Percentiles rank a stretch among this genome's conserved stretches.
Evolutionary conservation across 176 grass and related monocot genomes (phyloP).

Genomic region (Phyllostachys edulis): DNA sequence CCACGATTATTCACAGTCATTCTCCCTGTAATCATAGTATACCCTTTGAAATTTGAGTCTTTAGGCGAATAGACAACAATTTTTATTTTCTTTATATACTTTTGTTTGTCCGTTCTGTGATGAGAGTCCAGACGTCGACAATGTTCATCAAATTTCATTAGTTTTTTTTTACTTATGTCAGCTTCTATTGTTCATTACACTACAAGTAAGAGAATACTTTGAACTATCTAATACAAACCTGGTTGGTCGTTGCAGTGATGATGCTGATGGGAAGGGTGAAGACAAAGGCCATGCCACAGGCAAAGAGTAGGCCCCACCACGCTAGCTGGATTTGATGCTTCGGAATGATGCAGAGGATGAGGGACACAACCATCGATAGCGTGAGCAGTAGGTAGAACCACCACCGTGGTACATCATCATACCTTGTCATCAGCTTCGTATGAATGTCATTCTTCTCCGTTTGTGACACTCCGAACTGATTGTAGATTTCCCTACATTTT

Average conservation of each 20-base stretch:
- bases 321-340: constrained; percentile 53
- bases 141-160: constrained; percentile 7
- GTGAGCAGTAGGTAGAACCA: constrained; percentile 57
- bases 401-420: constrained; percentile 53
- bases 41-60: too few relatives aligned
- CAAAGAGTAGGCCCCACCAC: constrained; percentile 63
- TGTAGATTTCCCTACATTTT: constrained; percentile 48
- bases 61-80: too few relatives aligned
- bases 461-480: constrained; percentile 49
- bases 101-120: too few relatives aligned
- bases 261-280: constrained; percentile 68
- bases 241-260: constrained; percentile 67
- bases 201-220: background rate
- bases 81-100: too few relatives aligned
- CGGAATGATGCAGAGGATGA: constrained; percentile 48
- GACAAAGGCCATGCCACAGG: constrained; percentile 57
- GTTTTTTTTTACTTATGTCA: background rate
- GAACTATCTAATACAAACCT: background rate
- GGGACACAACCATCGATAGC: constrained; percentile 21
- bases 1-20: too few relatives aligned
- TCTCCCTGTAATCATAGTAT: too few relatives aligned
- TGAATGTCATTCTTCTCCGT: constrained; percentile 57
- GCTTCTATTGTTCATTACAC: too few relatives aligned
- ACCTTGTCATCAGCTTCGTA: constrained; percentile 64
- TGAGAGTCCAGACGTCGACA: too few relatives aligned